These are phyloP conservation scores for Acer campestre DNA, from an alignment of 345 rosid genomes.

Conservation along the genomic window DNA sequence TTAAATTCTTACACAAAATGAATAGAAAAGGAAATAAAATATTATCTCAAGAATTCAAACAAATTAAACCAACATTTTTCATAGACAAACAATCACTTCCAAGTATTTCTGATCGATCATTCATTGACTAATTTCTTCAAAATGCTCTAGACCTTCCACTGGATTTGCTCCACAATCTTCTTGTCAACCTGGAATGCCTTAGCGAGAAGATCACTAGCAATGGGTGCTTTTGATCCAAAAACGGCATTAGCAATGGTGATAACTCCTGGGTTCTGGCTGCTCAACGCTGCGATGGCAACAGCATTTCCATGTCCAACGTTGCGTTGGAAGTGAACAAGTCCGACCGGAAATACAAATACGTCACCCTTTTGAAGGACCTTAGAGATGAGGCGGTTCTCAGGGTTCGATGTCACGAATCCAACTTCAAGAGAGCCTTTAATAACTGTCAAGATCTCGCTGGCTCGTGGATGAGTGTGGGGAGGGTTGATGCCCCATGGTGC, in stretches of 20 bases:
- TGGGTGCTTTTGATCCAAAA: slow-evolving; percentile 20
- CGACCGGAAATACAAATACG: slow-evolving; percentile 16
- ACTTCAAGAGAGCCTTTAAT: slow-evolving; percentile 9
- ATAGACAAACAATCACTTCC: neutral
- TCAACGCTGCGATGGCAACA: slow-evolving; percentile 2
- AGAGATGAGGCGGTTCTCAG: slow-evolving; percentile 3
- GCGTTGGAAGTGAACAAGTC: slow-evolving; percentile 17
- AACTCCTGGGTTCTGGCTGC: slow-evolving; percentile 18
- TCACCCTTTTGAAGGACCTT: slow-evolving; percentile 5
- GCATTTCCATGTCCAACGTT: slow-evolving; percentile 8
- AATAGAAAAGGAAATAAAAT: too few relatives aligned
- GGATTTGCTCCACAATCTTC: slow-evolving; percentile 14
- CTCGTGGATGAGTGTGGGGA: slow-evolving; percentile 17
- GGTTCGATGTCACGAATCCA: slow-evolving; percentile 15
- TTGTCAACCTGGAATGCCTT: slow-evolving; percentile 24
- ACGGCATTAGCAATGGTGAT: slow-evolving; percentile 19
- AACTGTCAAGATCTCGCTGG: slow-evolving; percentile 14
- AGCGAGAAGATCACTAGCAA: slow-evolving; percentile 13
- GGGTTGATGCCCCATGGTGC: slow-evolving; percentile 12
- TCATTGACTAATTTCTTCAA: neutral
- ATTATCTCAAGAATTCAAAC: neutral
- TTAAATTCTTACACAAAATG: neutral
- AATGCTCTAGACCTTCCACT: neutral
- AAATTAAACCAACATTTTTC: neutral
- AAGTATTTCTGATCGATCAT: neutral